Evolutionary conservation across 2,329 filamentous ascomycete genomes (phyloP).

Genomic region (Fusarium graminum): DNA sequence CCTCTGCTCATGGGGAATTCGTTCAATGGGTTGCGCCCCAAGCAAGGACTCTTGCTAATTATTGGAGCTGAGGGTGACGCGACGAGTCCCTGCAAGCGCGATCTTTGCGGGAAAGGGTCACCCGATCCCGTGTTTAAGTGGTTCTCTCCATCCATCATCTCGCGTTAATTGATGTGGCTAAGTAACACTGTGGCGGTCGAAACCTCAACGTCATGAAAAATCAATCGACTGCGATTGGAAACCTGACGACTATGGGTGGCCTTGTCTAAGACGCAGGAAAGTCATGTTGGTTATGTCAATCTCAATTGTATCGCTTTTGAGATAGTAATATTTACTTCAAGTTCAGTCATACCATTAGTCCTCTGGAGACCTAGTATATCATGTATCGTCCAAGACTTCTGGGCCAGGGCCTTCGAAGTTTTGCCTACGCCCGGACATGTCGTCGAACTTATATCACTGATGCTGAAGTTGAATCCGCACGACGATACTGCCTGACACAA

Average conservation of each 20-base stretch:
- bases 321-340: background rate
- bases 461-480: slow-evolving; percentile 65
- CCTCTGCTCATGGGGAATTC: background rate
- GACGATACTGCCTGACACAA: slow-evolving; percentile 67
- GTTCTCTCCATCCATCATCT: slow-evolving; percentile 1
- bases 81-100: slow-evolving; percentile 51
- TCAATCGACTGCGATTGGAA: slow-evolving; percentile 42
- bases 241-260: slow-evolving; percentile 45
- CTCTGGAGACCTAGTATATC: slow-evolving; percentile 12
- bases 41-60: slow-evolving; percentile 15
- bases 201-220: slow-evolving; percentile 50
- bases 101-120: slow-evolving; percentile 57
- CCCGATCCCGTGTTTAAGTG: slow-evolving; percentile 54
- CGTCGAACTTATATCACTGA: slow-evolving; percentile 63
- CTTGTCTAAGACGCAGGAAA: slow-evolving; percentile 29
- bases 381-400: slow-evolving; percentile 58
- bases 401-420: slow-evolving; percentile 57
- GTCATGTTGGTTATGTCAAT: slow-evolving; percentile 31
- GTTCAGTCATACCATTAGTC: background rate
- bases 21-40: slow-evolving; percentile 5
- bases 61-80: slow-evolving; percentile 54
- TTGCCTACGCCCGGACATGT: slow-evolving; percentile 46
- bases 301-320: slow-evolving; percentile 14
- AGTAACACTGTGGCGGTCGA: slow-evolving; percentile 22
- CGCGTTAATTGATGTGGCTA: slow-evolving; percentile 33